phyloP scores from a whole-genome alignment of 306 rosid genomes.

The Hylodesmum podocarpum region DNA sequence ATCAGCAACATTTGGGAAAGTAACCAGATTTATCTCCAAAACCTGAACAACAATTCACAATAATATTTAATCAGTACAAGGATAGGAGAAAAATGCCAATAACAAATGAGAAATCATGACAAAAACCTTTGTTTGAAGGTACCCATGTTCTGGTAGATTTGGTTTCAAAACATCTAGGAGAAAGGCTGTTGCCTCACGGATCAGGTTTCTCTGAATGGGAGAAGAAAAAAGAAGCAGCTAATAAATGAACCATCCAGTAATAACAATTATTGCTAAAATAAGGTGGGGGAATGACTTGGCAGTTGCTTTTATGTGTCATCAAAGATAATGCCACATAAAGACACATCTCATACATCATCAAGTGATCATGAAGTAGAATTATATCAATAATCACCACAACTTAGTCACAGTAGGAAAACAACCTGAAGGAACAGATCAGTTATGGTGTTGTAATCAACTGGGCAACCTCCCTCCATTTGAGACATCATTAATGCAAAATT shows the following conservation, averaged over 20 bases:
- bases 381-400: background rate
- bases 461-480: conserved; percentile 99
- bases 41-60: conserved; percentile 58
- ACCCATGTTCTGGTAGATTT: conserved; percentile 90
- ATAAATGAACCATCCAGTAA: conserved; percentile 27
- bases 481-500: conserved; percentile 99
- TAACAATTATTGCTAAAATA: background rate
- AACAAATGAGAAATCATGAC: conserved; percentile 8
- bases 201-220: conserved; percentile 79
- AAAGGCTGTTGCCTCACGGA: conserved; percentile 98
- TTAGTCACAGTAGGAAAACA: conserved; percentile 22
- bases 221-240: conserved; percentile 23
- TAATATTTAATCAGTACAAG: conserved; percentile 25
- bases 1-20: conserved; percentile 97
- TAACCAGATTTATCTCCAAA: conserved; percentile 93
- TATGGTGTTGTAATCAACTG: conserved; percentile 96
- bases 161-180: conserved; percentile 96
- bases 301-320: background rate
- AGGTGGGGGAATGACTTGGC: background rate
- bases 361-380: background rate
- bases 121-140: conserved; percentile 87
- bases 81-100: conserved; percentile 13
- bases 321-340: conserved; percentile 16
- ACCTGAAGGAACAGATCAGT: conserved; percentile 99
- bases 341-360: background rate